Percentiles rank a stretch among this genome's conserved stretches.
Conservation (phyloP, 2,329 filamentous ascomycete genomes). For the Lecanicillium sp. region DNA sequence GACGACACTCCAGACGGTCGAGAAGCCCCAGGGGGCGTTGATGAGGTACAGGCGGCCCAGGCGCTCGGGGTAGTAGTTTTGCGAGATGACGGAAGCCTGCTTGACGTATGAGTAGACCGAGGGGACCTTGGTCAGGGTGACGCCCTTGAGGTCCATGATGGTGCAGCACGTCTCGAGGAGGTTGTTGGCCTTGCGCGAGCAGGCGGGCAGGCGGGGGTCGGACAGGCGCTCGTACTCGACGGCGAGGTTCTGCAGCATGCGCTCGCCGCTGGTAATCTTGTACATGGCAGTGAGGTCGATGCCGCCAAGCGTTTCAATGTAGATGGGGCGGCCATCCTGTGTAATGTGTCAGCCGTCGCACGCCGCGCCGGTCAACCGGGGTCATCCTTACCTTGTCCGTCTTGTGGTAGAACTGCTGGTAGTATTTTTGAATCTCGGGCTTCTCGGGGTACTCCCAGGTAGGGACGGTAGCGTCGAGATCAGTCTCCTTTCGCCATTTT, state of each 20-base stretch:
- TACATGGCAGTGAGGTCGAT: slow-evolving; percentile 86
- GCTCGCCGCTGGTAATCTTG: slow-evolving; percentile 86
- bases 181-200: slow-evolving; percentile 82
- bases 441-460: slow-evolving; percentile 87
- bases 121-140: slow-evolving; percentile 72
- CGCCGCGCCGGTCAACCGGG: slow-evolving; percentile 6
- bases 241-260: slow-evolving; percentile 94
- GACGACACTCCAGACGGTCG: slow-evolving; percentile 74
- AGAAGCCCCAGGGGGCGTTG: slow-evolving; percentile 96
- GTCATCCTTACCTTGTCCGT: slow-evolving; percentile 61
- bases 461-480: slow-evolving; percentile 73
- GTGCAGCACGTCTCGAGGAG: slow-evolving; percentile 97
- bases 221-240: slow-evolving; percentile 96
- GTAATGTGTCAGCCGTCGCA: background rate
- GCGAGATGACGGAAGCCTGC: slow-evolving; percentile 80
- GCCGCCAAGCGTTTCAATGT: slow-evolving; percentile 93
- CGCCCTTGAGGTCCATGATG: slow-evolving; percentile 96
- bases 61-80: slow-evolving; percentile 99
- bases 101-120: slow-evolving; percentile 86
- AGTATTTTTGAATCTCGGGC: slow-evolving; percentile 76
- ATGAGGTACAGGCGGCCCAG: slow-evolving; percentile 95
- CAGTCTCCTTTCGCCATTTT: slow-evolving; percentile 83
- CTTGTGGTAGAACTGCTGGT: slow-evolving; percentile 99
- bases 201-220: slow-evolving; percentile 89
- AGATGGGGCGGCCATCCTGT: slow-evolving; percentile 91